Percentiles rank a stretch among this genome's conserved stretches.
Conservation (phyloP, 2,329 filamentous ascomycete species). For the Calonectria fujianensis region DNA sequence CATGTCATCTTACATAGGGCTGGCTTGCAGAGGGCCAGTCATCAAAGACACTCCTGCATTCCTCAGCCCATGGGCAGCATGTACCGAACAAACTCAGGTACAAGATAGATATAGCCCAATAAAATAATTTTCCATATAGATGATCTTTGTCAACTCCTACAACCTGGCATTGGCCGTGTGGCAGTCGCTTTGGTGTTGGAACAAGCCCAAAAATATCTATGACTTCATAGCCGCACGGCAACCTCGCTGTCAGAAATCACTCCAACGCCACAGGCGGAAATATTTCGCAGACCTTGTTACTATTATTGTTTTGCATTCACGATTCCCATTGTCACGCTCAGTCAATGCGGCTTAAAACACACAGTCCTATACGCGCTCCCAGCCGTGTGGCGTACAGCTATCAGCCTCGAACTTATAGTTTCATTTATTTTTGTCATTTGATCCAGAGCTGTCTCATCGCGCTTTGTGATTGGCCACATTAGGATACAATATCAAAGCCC, state of each 20-base stretch:
- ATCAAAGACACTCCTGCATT: not conserved
- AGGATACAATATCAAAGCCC: not conserved
- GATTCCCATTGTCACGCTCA: not conserved
- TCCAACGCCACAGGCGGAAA: not conserved
- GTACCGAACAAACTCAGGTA: not conserved
- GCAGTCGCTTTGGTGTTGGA: not conserved
- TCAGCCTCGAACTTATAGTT: not conserved
- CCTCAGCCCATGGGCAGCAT: not conserved
- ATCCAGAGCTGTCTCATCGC: constrained; percentile 9
- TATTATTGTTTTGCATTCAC: not conserved
- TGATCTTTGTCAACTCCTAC: too few species aligned
- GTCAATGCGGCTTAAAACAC: not conserved
- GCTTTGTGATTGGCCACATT: not conserved
- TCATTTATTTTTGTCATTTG: constrained; percentile 5
- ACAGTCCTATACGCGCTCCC: not conserved
- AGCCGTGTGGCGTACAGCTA: not conserved
- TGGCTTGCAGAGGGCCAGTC: not conserved
- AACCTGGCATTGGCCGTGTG: not conserved
- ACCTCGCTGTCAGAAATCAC: not conserved
- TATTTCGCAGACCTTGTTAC: not conserved
- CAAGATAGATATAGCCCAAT: not conserved
- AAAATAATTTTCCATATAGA: not conserved
- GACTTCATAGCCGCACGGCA: not conserved
- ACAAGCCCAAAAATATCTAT: not conserved
- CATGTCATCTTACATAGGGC: not conserved